Conservation (phyloP, 1,139 yeast genomes). For the Pichiaceae sp. region DNA sequence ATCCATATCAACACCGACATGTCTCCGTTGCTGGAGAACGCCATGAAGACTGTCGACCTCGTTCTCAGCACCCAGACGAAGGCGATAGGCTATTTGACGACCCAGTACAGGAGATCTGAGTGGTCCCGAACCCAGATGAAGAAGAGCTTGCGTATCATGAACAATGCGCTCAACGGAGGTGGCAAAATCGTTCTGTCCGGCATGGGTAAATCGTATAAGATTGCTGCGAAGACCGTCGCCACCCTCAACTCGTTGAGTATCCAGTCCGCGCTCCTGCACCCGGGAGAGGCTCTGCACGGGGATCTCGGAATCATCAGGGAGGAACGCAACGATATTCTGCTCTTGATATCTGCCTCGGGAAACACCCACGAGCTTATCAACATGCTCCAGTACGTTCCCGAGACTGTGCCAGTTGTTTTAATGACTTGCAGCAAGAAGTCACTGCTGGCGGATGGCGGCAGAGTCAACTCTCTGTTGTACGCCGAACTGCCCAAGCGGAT, state of each 20-base stretch:
- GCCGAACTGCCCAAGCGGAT: slow-evolving; percentile 55
- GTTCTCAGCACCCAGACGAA: slow-evolving; percentile 39
- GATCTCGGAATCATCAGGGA: slow-evolving; percentile 68
- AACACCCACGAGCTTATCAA: slow-evolving; percentile 68
- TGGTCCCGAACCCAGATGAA: slow-evolving; percentile 44
- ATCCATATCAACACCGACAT: slow-evolving; percentile 15
- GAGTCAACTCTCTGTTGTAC: slow-evolving; percentile 42
- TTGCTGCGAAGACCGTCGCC: slow-evolving; percentile 71
- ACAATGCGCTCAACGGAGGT: slow-evolving; percentile 37
- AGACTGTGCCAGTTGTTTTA: slow-evolving; percentile 45
- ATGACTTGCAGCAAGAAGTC: slow-evolving; percentile 54
- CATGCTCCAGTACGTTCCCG: slow-evolving; percentile 51
- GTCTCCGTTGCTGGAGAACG: slow-evolving; percentile 17
- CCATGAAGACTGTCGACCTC: slow-evolving; percentile 19
- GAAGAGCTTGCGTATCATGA: slow-evolving; percentile 42
- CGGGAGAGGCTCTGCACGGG: slow-evolving; percentile 86
- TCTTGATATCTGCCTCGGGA: slow-evolving; percentile 75
- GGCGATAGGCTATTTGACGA: slow-evolving; percentile 33
- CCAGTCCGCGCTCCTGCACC: slow-evolving; percentile 62
- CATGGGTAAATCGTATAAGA: slow-evolving; percentile 77
- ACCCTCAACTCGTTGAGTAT: slow-evolving; percentile 75
- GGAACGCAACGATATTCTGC: slow-evolving; percentile 45
- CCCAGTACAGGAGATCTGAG: slow-evolving; percentile 31
- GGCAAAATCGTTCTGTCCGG: slow-evolving; percentile 76
- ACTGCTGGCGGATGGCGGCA: slow-evolving; percentile 35